Conservation (phyloP, 2,329 filamentous ascomycete genomes). For the Neobulgaria alba region DNA sequence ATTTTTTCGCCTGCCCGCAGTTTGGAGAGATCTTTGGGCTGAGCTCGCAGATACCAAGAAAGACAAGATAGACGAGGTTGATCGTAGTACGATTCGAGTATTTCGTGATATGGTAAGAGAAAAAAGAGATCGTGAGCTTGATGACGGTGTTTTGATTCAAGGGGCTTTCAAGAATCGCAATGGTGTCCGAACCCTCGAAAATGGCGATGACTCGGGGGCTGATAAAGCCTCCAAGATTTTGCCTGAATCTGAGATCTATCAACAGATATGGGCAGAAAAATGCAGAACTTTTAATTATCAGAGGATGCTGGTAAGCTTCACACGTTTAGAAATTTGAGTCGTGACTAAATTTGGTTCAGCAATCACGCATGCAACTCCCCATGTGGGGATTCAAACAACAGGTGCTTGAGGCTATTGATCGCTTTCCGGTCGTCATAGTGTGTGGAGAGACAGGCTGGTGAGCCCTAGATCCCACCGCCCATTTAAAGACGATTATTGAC, state of each 20-base stretch:
- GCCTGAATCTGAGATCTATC: constrained; percentile 34
- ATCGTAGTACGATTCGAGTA: constrained; percentile 59
- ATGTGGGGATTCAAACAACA: constrained; percentile 80
- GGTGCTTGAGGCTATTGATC: constrained; percentile 68
- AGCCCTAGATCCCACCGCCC: constrained; percentile 7
- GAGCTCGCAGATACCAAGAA: constrained; percentile 69
- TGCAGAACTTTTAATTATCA: constrained; percentile 54
- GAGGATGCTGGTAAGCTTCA: constrained; percentile 58
- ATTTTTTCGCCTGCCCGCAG: constrained; percentile 64
- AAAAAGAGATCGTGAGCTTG: constrained; percentile 59
- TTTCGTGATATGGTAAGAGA: constrained; percentile 63
- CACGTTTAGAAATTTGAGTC: not conserved
- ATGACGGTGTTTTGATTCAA: constrained; percentile 67
- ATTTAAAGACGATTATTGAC: constrained; percentile 1
- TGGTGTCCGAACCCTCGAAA: constrained; percentile 38
- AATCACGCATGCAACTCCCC: constrained; percentile 69
- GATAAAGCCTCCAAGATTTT: constrained; percentile 28
- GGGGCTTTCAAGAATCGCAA: constrained; percentile 63
- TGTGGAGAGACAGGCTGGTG: constrained; percentile 92
- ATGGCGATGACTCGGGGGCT: constrained; percentile 35
- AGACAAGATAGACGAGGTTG: constrained; percentile 57
- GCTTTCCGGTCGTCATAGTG: constrained; percentile 80
- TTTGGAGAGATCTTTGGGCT: constrained; percentile 79
- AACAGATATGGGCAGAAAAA: constrained; percentile 53
- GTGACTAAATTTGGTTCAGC: constrained; percentile 28